phyloP scores from a whole-genome alignment of 73 alveolate genomes.

The Paramecium sonneborni region DNA sequence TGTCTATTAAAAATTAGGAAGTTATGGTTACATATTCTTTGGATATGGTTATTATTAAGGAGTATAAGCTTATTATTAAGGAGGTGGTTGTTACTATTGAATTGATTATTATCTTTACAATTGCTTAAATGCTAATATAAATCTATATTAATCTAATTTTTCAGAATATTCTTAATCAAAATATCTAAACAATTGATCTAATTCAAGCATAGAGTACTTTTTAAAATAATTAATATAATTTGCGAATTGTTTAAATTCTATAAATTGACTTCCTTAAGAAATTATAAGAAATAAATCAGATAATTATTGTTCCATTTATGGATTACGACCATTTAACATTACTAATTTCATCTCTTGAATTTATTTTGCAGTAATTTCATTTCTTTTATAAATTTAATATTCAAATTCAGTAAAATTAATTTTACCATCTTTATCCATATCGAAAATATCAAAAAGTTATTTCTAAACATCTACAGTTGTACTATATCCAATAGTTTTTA shows the following conservation, averaged over 20 bases:
- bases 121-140: neutral
- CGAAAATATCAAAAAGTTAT: constrained; percentile 12
- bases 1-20: neutral
- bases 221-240: neutral
- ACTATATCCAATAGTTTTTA: neutral
- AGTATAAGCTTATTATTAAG: neutral
- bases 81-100: neutral
- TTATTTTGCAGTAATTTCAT: neutral
- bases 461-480: neutral
- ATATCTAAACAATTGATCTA: constrained; percentile 40
- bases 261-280: neutral
- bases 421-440: constrained; percentile 49
- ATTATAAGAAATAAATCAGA: neutral
- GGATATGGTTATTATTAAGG: neutral
- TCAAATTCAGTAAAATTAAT: constrained; percentile 39
- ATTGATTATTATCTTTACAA: neutral
- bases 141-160: neutral
- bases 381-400: constrained; percentile 43
- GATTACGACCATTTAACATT: neutral
- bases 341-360: constrained; percentile 26
- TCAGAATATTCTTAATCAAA: constrained; percentile 17
- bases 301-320: neutral
- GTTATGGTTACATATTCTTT: neutral
- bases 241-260: neutral
- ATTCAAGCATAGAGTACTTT: neutral